Evolutionary conservation across 768 basidiomycete genomes (phyloP), one percentile per base, ranked within the genome.

Genomic region (Phaeolepiota aurea): DNA sequence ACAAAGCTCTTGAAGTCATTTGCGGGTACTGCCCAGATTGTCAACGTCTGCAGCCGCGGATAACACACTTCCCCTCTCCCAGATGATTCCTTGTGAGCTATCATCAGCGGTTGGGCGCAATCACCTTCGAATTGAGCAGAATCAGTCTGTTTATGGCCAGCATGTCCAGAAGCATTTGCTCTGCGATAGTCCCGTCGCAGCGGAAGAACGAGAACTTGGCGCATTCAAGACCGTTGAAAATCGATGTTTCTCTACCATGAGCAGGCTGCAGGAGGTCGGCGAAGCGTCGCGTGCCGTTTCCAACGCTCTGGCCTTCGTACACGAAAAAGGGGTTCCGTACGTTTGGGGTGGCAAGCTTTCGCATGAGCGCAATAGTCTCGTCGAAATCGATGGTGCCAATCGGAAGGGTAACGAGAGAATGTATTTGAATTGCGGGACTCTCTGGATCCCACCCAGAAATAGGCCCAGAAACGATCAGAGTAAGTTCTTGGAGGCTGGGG

Each of bases 191-290:
- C n/a, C 41, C 21, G 38, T 59, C 55, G 50, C 73, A 76, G 0
- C 68, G 68, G 31, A 83, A 57, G 11, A 67, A 67, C 1, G 63
- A 52, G 32, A 87, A 55, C 52, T 77, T 76, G 38, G 85, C 61
- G 42, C 63, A 56, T 39, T 73, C 63, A 35, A 87, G 54, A 12
- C 64, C 63, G 12, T 56, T 58, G 32, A 84, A 64, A 7, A 79
- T 38, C 11, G 71, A 69, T 41, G 67, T 64, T 12, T 54, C 54
- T 34, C 63, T 61, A 9, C 62, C 60, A 3, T 62, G 59, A 25
- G 62, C 55, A 1, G 70, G 66, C 3, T 43, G 50, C 13, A 66
- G 54, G 16, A 85, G 65, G 37, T 66, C 63, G 22, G 51, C 44
- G 19, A 72, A 63, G 40, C 84, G 62, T 0, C 65, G 59, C 4